These are phyloP conservation scores for Neonectria coccinea DNA, from an alignment of 2,329 filamentous ascomycete genomes.

Conservation along the genomic window DNA sequence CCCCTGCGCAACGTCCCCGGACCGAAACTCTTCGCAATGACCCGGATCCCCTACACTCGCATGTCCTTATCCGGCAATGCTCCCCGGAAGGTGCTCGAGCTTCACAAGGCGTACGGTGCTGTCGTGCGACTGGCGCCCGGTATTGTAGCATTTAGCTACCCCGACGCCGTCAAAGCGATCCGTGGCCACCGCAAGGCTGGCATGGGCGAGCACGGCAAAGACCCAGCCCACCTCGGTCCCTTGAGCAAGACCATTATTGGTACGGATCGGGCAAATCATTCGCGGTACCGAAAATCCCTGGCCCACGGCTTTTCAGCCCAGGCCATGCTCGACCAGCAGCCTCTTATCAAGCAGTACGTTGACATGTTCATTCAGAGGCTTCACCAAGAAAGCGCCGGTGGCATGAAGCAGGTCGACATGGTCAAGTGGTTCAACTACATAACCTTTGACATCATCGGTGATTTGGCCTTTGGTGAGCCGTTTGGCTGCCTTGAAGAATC, in stretches of 20 bases:
- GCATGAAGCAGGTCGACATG: conserved; percentile 37
- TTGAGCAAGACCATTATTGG: conserved; percentile 31
- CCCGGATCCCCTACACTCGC: conserved; percentile 14
- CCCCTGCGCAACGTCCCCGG: conserved; percentile 19
- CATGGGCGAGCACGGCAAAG: conserved; percentile 27
- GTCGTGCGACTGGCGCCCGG: conserved; percentile 11
- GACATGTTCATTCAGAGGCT: conserved; percentile 42
- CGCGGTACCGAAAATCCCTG: conserved; percentile 39
- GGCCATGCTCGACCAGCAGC: conserved; percentile 48
- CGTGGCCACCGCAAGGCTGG: conserved; percentile 30
- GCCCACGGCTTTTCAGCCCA: conserved; percentile 47
- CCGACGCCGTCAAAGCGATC: conserved; percentile 23
- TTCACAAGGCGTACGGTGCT: conserved; percentile 15
- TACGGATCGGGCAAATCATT: conserved; percentile 35
- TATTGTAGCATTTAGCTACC: conserved; percentile 16
- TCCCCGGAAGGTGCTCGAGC: background rate
- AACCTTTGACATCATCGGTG: conserved; percentile 50
- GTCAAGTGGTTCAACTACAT: conserved; percentile 44
- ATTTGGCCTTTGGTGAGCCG: conserved; percentile 46
- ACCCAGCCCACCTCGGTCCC: background rate
- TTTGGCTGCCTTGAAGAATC: conserved; percentile 44
- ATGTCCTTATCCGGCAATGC: conserved; percentile 12
- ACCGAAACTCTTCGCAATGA: conserved; percentile 10
- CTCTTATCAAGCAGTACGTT: conserved; percentile 44
- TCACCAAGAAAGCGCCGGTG: conserved; percentile 22